These are phyloP conservation scores for Plasmodium reichenowi DNA, from an alignment of 169 alveolate genomes.

Conservation along the genomic window DNA sequence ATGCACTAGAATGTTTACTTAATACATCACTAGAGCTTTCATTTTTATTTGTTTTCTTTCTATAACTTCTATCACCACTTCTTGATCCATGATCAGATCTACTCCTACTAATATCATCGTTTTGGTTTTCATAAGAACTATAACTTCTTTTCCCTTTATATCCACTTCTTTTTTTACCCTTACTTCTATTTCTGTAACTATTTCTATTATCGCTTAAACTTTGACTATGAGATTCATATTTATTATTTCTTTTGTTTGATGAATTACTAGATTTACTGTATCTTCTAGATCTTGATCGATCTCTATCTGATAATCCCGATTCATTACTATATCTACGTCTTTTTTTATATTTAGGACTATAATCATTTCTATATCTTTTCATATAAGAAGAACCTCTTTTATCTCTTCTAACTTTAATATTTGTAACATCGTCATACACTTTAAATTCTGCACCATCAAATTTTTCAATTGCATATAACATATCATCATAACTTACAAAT, in stretches of 20 bases:
- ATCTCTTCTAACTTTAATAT: conserved; percentile 76
- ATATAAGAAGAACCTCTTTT: conserved; percentile 41
- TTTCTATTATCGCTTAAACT: conserved; percentile 39
- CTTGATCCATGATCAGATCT: conserved; percentile 45
- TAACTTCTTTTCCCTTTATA: conserved; percentile 49
- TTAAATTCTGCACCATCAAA: conserved; percentile 84
- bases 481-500: conserved; percentile 79
- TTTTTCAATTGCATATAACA: conserved; percentile 83
- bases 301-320: conserved; percentile 52
- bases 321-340: conserved; percentile 71
- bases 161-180: conserved; percentile 12
- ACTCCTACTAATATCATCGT: conserved; percentile 12
- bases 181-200: conserved; percentile 43
- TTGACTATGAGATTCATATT: conserved; percentile 41
- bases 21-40: conserved; percentile 50
- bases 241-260: conserved; percentile 42
- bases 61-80: conserved; percentile 62
- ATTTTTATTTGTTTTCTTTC: conserved; percentile 41
- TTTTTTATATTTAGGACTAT: conserved; percentile 62
- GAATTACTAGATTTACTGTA: conserved; percentile 52
- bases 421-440: conserved; percentile 77
- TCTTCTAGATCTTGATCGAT: conserved; percentile 45
- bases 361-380: conserved; percentile 65
- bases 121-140: conserved; percentile 30
- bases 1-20: conserved; percentile 40